Conservation (phyloP, 140 eudicot genomes). For the Anethum foeniculum region DNA sequence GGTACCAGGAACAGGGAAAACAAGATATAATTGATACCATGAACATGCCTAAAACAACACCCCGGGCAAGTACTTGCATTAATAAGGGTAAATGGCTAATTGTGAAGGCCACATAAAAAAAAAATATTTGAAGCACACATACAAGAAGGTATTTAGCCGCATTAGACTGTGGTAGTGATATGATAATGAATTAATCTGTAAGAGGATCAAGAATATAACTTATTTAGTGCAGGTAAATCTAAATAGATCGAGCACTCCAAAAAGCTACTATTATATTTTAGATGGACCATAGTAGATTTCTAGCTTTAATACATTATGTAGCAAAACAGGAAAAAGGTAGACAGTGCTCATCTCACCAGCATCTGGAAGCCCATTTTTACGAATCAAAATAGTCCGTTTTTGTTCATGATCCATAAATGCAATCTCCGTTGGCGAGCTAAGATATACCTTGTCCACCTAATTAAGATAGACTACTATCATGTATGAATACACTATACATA, state of each 20-base stretch:
- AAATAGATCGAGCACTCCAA: background rate
- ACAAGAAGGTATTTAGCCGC: background rate
- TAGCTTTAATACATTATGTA: background rate
- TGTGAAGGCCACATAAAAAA: background rate
- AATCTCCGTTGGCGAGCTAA: constrained; percentile 79
- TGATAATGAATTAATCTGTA: background rate
- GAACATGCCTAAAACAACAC: background rate
- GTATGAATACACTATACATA: constrained; percentile 6
- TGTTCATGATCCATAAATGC: constrained; percentile 75
- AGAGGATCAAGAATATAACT: background rate
- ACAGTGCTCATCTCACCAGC: constrained; percentile 54
- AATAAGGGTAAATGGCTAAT: background rate
- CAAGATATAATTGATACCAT: background rate
- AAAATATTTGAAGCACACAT: background rate
- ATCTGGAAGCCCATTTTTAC: constrained; percentile 89
- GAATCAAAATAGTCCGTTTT: constrained; percentile 75
- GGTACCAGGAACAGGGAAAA: background rate
- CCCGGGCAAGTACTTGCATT: background rate
- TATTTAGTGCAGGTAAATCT: background rate
- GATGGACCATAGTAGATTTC: background rate
- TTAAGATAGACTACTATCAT: constrained; percentile 6
- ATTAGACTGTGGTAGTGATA: background rate
- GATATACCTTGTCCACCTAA: constrained; percentile 84
- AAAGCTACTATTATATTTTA: background rate
- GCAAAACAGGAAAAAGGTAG: background rate